Evolutionary conservation across 164 flowering plant species (phyloP).

Genomic region (Berberis thunbergii): DNA sequence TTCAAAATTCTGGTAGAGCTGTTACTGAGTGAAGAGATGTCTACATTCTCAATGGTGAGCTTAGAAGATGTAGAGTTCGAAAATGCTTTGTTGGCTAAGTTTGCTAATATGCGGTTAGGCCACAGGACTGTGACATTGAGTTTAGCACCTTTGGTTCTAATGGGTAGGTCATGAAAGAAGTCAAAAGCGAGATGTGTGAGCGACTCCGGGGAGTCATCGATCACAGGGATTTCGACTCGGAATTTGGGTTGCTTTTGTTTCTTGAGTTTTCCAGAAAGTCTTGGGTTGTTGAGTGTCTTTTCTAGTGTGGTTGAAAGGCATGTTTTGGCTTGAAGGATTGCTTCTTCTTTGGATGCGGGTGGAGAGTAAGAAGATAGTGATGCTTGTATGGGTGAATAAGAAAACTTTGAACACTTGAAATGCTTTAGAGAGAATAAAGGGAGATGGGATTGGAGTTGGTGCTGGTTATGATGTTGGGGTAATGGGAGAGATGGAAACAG

Average conservation of each 20-base stretch:
- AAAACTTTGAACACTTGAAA: conserved; percentile 8
- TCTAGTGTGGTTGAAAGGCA: conserved; percentile 55
- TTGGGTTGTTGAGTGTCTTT: conserved; percentile 70
- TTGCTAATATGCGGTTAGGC: conserved; percentile 31
- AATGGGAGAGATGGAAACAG: conserved; percentile 18
- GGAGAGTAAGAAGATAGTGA: conserved; percentile 42
- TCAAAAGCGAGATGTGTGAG: conserved; percentile 47
- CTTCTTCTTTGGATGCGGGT: conserved; percentile 72
- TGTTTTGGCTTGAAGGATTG: conserved; percentile 73
- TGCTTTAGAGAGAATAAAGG: conserved; percentile 9
- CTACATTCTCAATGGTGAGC: conserved; percentile 24
- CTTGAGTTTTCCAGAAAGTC: conserved; percentile 62
- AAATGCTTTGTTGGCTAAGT: conserved; percentile 30
- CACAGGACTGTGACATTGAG: conserved; percentile 46
- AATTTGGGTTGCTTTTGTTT: conserved; percentile 59
- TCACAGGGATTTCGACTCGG: conserved; percentile 73
- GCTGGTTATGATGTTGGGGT: conserved; percentile 10
- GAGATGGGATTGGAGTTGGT: conserved; percentile 1
- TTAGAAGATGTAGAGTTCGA: conserved; percentile 6
- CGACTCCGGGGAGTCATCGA: conserved; percentile 56
- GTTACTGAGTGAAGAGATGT: conserved; percentile 23
- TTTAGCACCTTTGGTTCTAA: conserved; percentile 43
- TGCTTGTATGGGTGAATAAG: conserved; percentile 11
- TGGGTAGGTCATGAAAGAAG: conserved; percentile 42
- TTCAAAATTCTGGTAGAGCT: conserved; percentile 23